Base-by-base conservation (phyloP, 2,329 filamentous ascomycete genomes). In the Aspergillus udagawae region DNA sequence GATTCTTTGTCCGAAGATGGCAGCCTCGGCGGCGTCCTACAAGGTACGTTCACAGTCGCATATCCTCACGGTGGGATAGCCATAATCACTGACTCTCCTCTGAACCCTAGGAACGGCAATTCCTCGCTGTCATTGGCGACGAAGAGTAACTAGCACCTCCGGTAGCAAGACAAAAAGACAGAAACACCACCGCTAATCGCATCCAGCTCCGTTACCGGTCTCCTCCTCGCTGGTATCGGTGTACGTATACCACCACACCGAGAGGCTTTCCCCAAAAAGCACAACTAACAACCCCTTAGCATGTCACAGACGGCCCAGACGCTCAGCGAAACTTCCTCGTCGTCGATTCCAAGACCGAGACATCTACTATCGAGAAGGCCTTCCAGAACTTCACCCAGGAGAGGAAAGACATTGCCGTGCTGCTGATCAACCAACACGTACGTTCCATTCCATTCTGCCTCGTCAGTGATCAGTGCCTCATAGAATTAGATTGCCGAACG, bases 381-480 rank as follows among this genome's bases (percentile, higher is more conserved):
- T 99, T 99, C 73, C 89, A 95, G 63, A 83, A 83, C 64, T 97
- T 97, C 76, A 96, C 92, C 8, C 85, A 86, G 56, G 85, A 94
- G 75, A 83, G 94, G 72, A 97, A 97, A 76, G 94, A 99, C 73
- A 97, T 99, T 73, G 94, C 92, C 28, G 96, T 99, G 68, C 77
- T 99, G 60, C 80, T 99, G 64, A 97, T 99, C 77, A 99, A 99
- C 76, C 94, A 99, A 78, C 94, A 99, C 79, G 93, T 97, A 77
- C 58, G 83, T 72, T 35, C 12, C 12, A 7, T 17, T 38, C 5
- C 32, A 7, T 27, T 27, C 17, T 20, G 3, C 17, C 8, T 27
- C 47, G 1, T 9, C 1, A 20, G 27, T 7, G 17, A 47, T 44
- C 21, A 3, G n/a, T 25, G 17, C 17, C 14, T 21, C 10, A 21